Base-by-base conservation (phyloP, 495 filamentous ascomycete genomes). In the Margaritispora aquatica region DNA sequence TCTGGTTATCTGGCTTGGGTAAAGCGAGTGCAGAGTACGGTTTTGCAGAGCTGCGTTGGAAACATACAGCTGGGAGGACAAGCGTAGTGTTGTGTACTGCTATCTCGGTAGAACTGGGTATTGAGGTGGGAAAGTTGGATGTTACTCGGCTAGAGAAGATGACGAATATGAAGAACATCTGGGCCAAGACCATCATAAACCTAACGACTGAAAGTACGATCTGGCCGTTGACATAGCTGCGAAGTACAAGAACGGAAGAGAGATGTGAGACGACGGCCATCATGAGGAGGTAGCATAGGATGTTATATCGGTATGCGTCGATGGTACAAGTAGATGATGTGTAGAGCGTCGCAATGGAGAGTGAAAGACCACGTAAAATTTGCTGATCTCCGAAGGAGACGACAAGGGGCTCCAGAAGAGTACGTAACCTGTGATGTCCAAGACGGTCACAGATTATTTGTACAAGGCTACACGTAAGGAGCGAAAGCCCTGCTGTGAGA, bases 311-410 rank as follows among this genome's bases (percentile, higher is more conserved):
- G 21, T 58, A 58, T 2, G 47, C 56, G 26, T 58, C 47, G 20
- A 58, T 19, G 11, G 46, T 58, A 23, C 56, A 58, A 4, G 46
- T 24, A 8, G 47, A 20, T n/a, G 46, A 41, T 3, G 56, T 51
- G 34, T 51, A 58, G 7, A 58, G 29, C 24, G 31, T 58, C 1
- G 47, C 26, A 10, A 51, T 51, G 3, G 46, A 58, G 22, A 58
- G 27, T 1, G 56, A 51, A 11, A 58, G 26, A 38, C 56, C 56
- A 24, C 46, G 24, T 1, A 51, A 11, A 19, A 58, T 51, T 23
- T 58, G 56, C 48, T 58, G 56, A 24, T 58, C 56, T 20, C 56
- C 51, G 56, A 58, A 51, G 13, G 46, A 51, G 13, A 51, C 21
- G 3, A 51, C 56, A 19, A 58, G 46, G 5, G 56, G 56, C 22